Evolutionary conservation across 495 filamentous ascomycete species (phyloP), one percentile per base, ranked within the genome.

Genomic region (Lichina pygmaea): DNA sequence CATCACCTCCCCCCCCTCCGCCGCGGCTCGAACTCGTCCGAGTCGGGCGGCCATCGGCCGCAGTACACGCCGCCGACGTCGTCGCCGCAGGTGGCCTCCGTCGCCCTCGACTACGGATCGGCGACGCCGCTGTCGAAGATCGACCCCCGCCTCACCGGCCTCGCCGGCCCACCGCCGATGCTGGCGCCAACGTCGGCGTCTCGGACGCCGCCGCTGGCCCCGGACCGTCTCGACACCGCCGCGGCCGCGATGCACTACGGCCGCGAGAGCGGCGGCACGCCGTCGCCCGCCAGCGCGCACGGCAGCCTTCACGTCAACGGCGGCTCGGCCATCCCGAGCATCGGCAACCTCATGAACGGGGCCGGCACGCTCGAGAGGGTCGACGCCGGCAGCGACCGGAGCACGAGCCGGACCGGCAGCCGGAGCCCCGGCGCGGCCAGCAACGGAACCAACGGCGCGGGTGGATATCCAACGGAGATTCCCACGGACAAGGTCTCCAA

Each of bases 401-500:
- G 52, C 50, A 46, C 49, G 51, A 53, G 54, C 49, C 49, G 55
- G 24, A 46, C 52, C 34, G 53, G 59, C 17, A 59, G 59, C 52
- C 51, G 54, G 41, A 56, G 54, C 43, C 57, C 58, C 42, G 51
- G 55, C 48, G 52, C 53, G 13, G 11, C 32, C 5, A 41, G 6
- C 44, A 58, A 40, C n/a, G n/a, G n/a, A n/a, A n/a, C n/a, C 41
- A 53, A 59, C 30, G 52, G 59, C 24, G 6, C 36, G 10, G 5
- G 36, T 6, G 67, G 71, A 8, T 70, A 66, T 8, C 71, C 68
- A 0, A 63, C 68, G 36, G 73, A 76, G 53, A 77, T 77, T 46
- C 73, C 72, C 12, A 69, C 64, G 44, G 70, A 75, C 47, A 77
- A 76, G 53, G 60, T 76, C 32, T 39, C 36, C 13, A 66, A 66